Evolutionary conservation across 1,284 basidiomycete species (phyloP), one percentile per base, ranked within the genome.

Genomic region (Caloboletus inedulis): DNA sequence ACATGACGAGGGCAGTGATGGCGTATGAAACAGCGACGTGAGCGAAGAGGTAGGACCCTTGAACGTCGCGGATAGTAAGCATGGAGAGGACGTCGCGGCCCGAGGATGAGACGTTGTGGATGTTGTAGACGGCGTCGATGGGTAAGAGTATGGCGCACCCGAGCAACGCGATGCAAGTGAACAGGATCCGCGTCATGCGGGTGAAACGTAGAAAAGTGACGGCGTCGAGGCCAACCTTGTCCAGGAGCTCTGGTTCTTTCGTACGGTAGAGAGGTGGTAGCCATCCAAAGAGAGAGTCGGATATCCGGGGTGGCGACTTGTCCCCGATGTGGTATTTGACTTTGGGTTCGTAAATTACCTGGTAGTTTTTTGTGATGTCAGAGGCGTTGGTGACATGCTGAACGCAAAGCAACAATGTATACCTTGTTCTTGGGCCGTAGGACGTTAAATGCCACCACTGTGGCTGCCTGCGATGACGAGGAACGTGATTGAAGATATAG

Each of bases 191-290:
- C 64, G 91, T 80, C 75, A 99, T 85, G 55, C 94, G 85, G 27
- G 89, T 79, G 69, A 99, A 98, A 21, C 95, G 88, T 18, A 99
- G 82, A 71, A 92, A 99, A 13, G 90, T 82, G 46, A 94, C 88
- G 0, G 95, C 96, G 68, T 99, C 97, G 19, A 98, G 82, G 16
- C 92, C 96, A 63, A 98, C 81, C 68, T 95, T 94, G 60, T 91
- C 84, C 30, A 98, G 77, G 41, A 98, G 82, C 60, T 94, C 87
- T 27, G 87, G 83, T 70, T 99, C 96, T 62, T 89, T 88, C 29
- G 89, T 87, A 56, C 84, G 81, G 46, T 94, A 64, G 19, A 98
- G 80, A 2, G 96, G 95, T 21, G 86, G 85, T 1, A 98, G 74
- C 96, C 95, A 96, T 49, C 90, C 89, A 44, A 91, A 82, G 51